Base-by-base conservation (phyloP, 768 basidiomycete species). In the Psilocybe tampanensis region DNA sequence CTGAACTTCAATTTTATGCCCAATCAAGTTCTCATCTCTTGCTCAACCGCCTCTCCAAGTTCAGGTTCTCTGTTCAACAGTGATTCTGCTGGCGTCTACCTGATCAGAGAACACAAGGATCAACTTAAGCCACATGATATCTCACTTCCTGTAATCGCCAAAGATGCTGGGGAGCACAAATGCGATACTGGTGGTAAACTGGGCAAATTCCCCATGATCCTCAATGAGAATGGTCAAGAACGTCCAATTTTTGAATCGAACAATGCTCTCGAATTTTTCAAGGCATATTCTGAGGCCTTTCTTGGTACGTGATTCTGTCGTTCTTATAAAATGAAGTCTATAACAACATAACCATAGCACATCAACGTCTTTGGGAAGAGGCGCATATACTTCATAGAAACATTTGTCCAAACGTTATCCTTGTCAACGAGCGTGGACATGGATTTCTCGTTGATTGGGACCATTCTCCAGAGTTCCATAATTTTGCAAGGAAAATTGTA, bases 391-490 rank as follows among this genome's bases (percentile, higher is more conserved):
- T 33, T 29, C 47, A 48, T 19, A 18, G 47, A 13, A 24, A 48
- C n/a, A 48, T 48, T 11, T 33, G 6, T 18, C 47, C 47, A 12
- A 48, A 18, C 22, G 18, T 9, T 7, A 48, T 48, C 11, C 32
- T 48, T 12, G 11, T 48, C 8, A 32, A 48, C 11, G 47, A 17
- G 26, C 18, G 32, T 17, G 47, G 29, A 6, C 9, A 32, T 5
- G 47, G 47, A 29, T 26, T 48, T 8, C 47, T 48, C 32, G 47
- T 48, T 17, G 47, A 48, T 21, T 48, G 47, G 47, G 47, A 48
- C 29, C 24, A 32, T 15, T n/a, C n/a, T n/a, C n/a, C n/a, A n/a
- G n/a, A n/a, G n/a, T n/a, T n/a, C n/a, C n/a, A n/a, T n/a, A n/a
- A n/a, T n/a, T n/a, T n/a, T n/a, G n/a, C n/a, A n/a, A n/a, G n/a